A percentile compares a stretch with the other conserved stretches of the same genome.
Conservation (phyloP, 768 basidiomycete species). For the Lactarius hengduanensis region DNA sequence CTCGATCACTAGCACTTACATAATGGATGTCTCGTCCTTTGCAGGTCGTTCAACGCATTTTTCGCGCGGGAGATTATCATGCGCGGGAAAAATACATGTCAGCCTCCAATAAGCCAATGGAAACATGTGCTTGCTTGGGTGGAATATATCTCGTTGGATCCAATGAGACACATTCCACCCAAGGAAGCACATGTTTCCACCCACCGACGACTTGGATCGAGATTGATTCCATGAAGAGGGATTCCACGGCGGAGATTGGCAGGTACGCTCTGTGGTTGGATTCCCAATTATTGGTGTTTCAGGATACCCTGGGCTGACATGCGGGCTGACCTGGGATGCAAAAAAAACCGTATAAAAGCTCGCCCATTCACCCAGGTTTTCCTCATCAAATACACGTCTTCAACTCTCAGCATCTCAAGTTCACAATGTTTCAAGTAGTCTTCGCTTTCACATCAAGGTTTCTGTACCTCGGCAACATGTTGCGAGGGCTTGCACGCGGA, state of each 20-base stretch:
- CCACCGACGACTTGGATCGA: no score
- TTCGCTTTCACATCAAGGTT: slow-evolving; percentile 17
- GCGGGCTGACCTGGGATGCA: not conserved
- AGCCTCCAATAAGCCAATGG: not conserved
- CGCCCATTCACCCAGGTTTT: not conserved
- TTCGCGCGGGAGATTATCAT: not conserved
- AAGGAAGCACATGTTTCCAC: no score
- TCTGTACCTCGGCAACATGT: slow-evolving; percentile 6
- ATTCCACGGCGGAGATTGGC: no score
- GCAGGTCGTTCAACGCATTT: no score
- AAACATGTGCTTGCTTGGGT: no score
- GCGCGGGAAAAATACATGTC: no score
- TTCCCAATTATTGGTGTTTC: no score
- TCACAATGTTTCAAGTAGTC: slow-evolving; percentile 17
- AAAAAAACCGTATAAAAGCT: not conserved
- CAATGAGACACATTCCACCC: no score
- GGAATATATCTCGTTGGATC: no score
- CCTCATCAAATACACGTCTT: slow-evolving; percentile 1
- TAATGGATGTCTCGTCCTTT: not conserved
- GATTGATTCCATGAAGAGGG: no score
- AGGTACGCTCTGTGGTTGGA: no score
- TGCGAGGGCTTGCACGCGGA: slow-evolving; percentile 11
- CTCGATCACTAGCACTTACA: not conserved
- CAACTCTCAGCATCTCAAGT: not conserved
- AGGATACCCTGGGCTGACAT: no score